Evolutionary conservation across 1,284 basidiomycete genomes (phyloP), one percentile per base, ranked within the genome.

Genomic region (Tylopilus sp.): DNA sequence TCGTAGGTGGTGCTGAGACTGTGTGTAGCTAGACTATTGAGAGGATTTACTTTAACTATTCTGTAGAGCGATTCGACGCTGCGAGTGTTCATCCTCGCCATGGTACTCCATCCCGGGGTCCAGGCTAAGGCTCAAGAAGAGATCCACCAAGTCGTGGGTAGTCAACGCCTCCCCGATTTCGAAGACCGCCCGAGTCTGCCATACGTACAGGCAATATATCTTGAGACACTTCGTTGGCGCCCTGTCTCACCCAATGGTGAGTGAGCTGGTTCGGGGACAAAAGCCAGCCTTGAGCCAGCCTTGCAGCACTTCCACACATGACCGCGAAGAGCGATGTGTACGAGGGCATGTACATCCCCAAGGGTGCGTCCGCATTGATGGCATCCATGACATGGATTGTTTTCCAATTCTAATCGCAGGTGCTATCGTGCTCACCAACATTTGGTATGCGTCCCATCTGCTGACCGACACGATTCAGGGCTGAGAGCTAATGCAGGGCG

Each of bases 281-380:
- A 8, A n/a, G 7, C n/a, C 2, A 6, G 6, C 5, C n/a, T n/a
- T 34, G 15, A 48, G 42, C 19, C 15, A 3, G 4, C 9, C 35
- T 39, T 6, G 13, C 33, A 68, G 63, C 44, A 12, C 53, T 65
- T 43, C 66, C 66, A 5, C 63, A 63, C 12, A 51, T 53, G 56
- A 59, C 64, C 5, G 44, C 35, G 23, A 48, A 41, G 6, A 59
- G 55, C 21, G 66, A 68, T 35, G 34, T 65, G 12, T 66, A 65
- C 19, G 42, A 68, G 6, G 66, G 62, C 23, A 66, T 68, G 55
- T 63, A 65, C 29, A 63, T 65, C 6, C 61, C 63, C 4, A 61
- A 68, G 44, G 64, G 66, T 61, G 39, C 45, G 64, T 23, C 21
- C 10, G 28, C 19, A 23, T 13, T 6, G 10, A 23, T 13, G 4